phyloP scores from a whole-genome alignment of 1,284 basidiomycete species.

The Puccinia polysora region DNA sequence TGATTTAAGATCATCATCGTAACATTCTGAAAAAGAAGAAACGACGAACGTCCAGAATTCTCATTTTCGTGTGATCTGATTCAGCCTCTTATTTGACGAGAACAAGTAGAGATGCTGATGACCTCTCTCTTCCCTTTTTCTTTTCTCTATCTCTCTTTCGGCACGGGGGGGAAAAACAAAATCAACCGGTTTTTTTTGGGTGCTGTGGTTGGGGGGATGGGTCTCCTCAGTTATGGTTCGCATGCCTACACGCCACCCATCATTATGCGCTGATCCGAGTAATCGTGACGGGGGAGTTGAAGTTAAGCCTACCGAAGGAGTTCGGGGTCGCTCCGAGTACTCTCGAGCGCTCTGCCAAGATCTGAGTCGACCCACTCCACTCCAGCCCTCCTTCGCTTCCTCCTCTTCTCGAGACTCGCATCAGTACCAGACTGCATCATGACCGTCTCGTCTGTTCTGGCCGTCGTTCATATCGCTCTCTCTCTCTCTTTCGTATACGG shows the following conservation, averaged over 20 bases:
- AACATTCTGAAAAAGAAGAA: too few species aligned
- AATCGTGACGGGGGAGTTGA: slow-evolving; percentile 50
- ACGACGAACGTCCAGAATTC: too few species aligned
- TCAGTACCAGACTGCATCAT: too few species aligned
- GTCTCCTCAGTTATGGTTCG: slow-evolving; percentile 49
- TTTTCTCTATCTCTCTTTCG: background rate
- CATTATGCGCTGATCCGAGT: slow-evolving; percentile 50
- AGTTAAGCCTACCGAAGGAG: slow-evolving; percentile 46
- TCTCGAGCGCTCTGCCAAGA: slow-evolving; percentile 46
- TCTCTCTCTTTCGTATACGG: too few species aligned
- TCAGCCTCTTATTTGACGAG: too few species aligned
- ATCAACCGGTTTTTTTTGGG: background rate
- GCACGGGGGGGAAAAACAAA: background rate
- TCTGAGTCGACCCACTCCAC: slow-evolving; percentile 45
- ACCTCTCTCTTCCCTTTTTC: background rate
- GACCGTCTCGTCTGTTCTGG: too few species aligned
- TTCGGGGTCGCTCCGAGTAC: slow-evolving; percentile 52
- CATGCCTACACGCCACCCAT: slow-evolving; percentile 50
- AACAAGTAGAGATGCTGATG: too few species aligned
- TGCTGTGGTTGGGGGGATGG: background rate
- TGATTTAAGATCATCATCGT: too few species aligned
- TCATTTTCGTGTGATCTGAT: too few species aligned
- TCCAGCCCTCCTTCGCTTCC: too few species aligned
- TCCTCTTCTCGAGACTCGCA: too few species aligned
- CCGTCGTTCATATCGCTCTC: too few species aligned